phyloP scores from a whole-genome alignment of 306 rosid species.

The Rosa multiflora region DNA sequence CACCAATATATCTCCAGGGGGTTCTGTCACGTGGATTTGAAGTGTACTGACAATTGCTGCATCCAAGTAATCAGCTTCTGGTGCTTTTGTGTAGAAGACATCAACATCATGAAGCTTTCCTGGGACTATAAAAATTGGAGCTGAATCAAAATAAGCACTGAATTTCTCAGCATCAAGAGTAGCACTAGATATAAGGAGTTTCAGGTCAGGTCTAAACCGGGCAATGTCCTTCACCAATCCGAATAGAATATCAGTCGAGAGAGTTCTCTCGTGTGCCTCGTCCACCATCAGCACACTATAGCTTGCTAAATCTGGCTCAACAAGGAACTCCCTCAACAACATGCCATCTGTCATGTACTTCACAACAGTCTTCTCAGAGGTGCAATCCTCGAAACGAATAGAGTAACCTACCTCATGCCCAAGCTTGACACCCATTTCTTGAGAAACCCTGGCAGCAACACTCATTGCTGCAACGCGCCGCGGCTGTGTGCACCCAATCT shows the following conservation, averaged over 20 bases:
- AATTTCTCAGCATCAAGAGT: conserved; percentile 94
- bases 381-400: conserved; percentile 91
- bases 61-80: conserved; percentile 92
- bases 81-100: conserved; percentile 75
- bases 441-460: conserved; percentile 93
- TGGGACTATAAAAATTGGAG: conserved; percentile 85
- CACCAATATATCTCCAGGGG: conserved; percentile 81
- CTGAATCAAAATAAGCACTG: conserved; percentile 82
- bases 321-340: conserved; percentile 85
- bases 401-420: conserved; percentile 97
- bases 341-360: conserved; percentile 97
- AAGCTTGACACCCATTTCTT: conserved; percentile 88
- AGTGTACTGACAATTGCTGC: conserved; percentile 85
- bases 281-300: conserved; percentile 98
- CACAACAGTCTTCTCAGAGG: conserved; percentile 83
- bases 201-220: conserved; percentile 82
- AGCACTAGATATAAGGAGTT: conserved; percentile 89
- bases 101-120: conserved; percentile 86
- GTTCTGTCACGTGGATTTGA: conserved; percentile 87
- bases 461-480: conserved; percentile 97
- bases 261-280: conserved; percentile 97
- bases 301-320: conserved; percentile 84
- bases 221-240: conserved; percentile 93
- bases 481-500: conserved; percentile 93
- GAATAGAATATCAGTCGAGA: conserved; percentile 88